Evolutionary conservation across 257 asterid genomes (phyloP), one percentile per base, ranked within the genome.

Genomic region (Penstemon davidsonii): DNA sequence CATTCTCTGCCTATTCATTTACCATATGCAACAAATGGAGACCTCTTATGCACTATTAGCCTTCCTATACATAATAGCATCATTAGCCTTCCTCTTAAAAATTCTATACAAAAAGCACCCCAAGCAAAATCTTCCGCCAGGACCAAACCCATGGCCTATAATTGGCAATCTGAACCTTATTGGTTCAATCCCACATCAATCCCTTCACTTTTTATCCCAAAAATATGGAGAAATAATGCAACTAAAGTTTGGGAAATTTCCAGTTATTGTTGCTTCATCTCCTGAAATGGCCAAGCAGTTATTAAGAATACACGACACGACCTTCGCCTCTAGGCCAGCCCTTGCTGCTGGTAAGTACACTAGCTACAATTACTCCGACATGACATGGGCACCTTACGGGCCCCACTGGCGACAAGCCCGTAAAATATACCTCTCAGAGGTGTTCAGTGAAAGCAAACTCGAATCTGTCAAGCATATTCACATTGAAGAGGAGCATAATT

Each of bases 321-420:
- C 33, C 13, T 63, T 53, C 33, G 56, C 69, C 46, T 72, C 72
- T 7, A 66, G 44, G 37, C 61, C 72, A 4, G 55, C 67, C 33
- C 64, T 60, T 25, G 19, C 72, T 41, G 65, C 68, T 51, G 74
- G 68, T 25, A 72, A 72, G 18, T 62, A 75, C 64, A 73, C 71
- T 0, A 36, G 64, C 66, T 82, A 68, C 67, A 67, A 74, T 46
- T 76, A 66, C 75, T 40, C 47, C 0, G 52, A 78, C 76, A 43
- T 80, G 69, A 1, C 50, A 3, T 80, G 83, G 84, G 77, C 82
- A 0, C 86, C 86, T 7, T 70, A 76, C 55, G 86, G 88, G 2
- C 74, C 85, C 1, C 45, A 66, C 45, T 82, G 75, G 80, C 49
- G 68, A 57, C 80, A 75, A 39, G 72, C 79, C 3, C 78, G 85